Base-by-base conservation (phyloP, 345 rosid species). In the Eucalyptus pumila region DNA sequence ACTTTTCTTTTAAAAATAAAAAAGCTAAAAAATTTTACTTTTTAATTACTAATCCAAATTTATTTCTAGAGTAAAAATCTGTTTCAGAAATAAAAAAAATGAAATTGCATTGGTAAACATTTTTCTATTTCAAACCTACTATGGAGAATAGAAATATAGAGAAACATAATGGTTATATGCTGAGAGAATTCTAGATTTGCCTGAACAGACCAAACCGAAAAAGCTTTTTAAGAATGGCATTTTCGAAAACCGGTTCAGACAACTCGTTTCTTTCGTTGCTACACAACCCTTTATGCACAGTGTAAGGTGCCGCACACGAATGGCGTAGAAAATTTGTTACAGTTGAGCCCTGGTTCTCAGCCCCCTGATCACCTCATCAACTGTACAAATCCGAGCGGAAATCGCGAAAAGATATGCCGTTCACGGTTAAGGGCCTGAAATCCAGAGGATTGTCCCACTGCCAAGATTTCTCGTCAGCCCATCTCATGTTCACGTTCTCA, bases 381-480 rank as follows among this genome's bases (percentile, higher is more conserved):
- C 88, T 87, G 87, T 88, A 92, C 88, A 91, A 62, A 89, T 93
- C 95, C 26, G 97, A 96, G 91, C n/a, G 96, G 90, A 98, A 98
- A 89, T 95, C 91, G 69, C 91, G 86, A 56, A 95, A 92, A 67
- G 97, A 95, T 87, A 97, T 92, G 87, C 94, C 91, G 89, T 94
- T 93, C 26, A 96, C 98, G 58, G 99, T 96, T 0, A 94, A 96
- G 37, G 98, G 99, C 90, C 92, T 94, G 92, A 97, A 96, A 76
- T 97, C 97, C 48, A 96, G 91, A 88, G 99, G 97, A 91, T 93
- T 95, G 90, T 95, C 93, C 99, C 99, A 96, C 58, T 85, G 54
- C 80, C 47, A 88, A 14, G 90, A 89, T 45, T 52, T 86, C 89
- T 88, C 93, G 86, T 92, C 91, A 34, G 92, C 91, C 98, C 99